Evolutionary conservation across 2,329 filamentous ascomycete species (phyloP), one percentile per base, ranked within the genome.

Genomic region (Chaetomium sp.): DNA sequence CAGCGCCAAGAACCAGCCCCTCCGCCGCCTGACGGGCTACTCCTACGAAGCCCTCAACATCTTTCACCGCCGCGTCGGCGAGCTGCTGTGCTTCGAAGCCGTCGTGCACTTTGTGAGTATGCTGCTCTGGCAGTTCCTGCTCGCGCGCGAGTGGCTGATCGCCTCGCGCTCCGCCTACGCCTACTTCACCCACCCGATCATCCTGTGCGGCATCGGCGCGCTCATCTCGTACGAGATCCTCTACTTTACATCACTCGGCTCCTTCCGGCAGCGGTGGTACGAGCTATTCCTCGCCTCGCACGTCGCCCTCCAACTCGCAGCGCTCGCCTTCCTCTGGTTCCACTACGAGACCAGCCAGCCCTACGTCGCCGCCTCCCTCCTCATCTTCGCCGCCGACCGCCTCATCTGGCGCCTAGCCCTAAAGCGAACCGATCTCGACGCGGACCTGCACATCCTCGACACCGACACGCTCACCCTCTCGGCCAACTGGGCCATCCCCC

Each of bases 41-140:
- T 89, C 86, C 0, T 90, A 90, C 71, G 87, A 90, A 74, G 82
- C 84, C 5, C 77, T 90, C 50, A 89, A 90, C 72, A 83, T 90
- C 54, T 82, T 89, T 62, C 87, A 90, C 72, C 83, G 87, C 42
- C 80, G 87, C 4, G 78, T 89, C 1, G 87, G 87, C 27, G 86
- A 89, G 72, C 73, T 85, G 31, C 79, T 89, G 74, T 88, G 85
- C 71, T 74, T 87, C n/a, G 78, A 84, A 47, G 86, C 85, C 1
- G 69, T 85, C 0, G 66, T 88, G 0, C 87, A 90, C 69, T 79
- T 81, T 38, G 70, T 74, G 4, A 81, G 82, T 27, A 87, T 89
- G 82, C 62, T 87, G 0, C 68, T 76, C 2, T 90, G 84, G 83
- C 84, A 84, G 67, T 78, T 80, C 0, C 70, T 82, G 53, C 75